These are phyloP conservation scores for Saturnispora quitensis DNA, from an alignment of 805 yeast genomes.

Conservation along the genomic window DNA sequence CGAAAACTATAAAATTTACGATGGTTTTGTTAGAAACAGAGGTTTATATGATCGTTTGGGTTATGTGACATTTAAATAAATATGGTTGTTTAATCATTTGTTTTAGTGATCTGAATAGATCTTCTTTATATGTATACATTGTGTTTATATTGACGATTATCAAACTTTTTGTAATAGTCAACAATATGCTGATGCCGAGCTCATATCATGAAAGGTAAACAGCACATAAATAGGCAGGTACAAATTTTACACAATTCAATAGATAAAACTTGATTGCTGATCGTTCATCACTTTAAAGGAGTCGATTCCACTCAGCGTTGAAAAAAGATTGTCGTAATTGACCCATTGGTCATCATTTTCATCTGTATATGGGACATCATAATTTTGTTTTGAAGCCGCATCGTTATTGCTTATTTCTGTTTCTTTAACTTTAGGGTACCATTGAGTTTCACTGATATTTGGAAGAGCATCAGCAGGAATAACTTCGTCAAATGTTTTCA, in stretches of 20 bases:
- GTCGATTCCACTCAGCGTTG: neutral
- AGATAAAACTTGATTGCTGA: neutral
- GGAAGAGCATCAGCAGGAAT: slow-evolving; percentile 2
- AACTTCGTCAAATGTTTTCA: slow-evolving; percentile 4
- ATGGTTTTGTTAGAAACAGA: slow-evolving; percentile 75
- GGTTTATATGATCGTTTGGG: slow-evolving; percentile 75
- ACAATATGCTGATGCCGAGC: neutral
- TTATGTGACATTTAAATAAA: slow-evolving; percentile 19
- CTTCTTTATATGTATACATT: neutral
- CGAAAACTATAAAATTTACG: slow-evolving; percentile 57
- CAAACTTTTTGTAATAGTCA: neutral
- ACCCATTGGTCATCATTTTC: neutral
- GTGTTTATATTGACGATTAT: neutral
- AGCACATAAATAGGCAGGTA: too few species aligned
- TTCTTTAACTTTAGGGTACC: slow-evolving; percentile 2
- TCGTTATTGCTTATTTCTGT: neutral
- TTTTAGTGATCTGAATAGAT: neutral
- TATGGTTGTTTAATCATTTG: slow-evolving; percentile 1
- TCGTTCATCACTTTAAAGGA: neutral
- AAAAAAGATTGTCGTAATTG: slow-evolving; percentile 1
- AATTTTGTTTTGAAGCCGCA: neutral
- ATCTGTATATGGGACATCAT: neutral
- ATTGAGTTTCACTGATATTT: neutral
- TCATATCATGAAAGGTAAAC: too few species aligned
- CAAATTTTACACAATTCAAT: neutral